These are phyloP conservation scores for Lasiosphaeriaceae sp. DNA, from an alignment of 495 filamentous ascomycete genomes.

Conservation along the genomic window DNA sequence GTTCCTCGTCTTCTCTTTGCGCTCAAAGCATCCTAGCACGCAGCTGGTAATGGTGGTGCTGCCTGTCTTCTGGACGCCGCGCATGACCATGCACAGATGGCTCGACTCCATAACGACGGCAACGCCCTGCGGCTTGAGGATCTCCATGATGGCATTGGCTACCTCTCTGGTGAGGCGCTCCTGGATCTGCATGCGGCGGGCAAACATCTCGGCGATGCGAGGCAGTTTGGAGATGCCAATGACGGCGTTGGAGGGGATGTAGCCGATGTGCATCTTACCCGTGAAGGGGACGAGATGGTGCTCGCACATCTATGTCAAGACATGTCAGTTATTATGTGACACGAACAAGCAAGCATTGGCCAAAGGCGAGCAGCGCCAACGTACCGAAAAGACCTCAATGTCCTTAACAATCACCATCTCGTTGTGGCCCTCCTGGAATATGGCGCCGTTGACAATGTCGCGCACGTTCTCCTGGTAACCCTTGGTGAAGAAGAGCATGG, in stretches of 20 bases:
- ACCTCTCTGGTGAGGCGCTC: conserved; percentile 95
- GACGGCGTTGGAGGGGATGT: conserved; percentile 81
- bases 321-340: too few species aligned
- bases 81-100: conserved; percentile 98
- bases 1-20: conserved; percentile 86
- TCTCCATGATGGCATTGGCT: conserved; percentile 86
- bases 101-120: conserved; percentile 96
- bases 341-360: too few species aligned
- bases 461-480: conserved; percentile 95
- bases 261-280: conserved; percentile 99
- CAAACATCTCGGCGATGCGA: conserved; percentile 96
- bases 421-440: conserved; percentile 96
- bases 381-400: conserved; percentile 72
- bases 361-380: too few species aligned
- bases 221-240: conserved; percentile 95
- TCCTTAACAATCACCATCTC: conserved; percentile 97
- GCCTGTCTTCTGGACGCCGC: conserved; percentile 85
- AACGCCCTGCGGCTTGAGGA: conserved; percentile 87
- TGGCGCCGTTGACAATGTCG: conserved; percentile 89
- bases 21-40: conserved; percentile 90
- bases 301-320: conserved; percentile 78
- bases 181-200: conserved; percentile 87
- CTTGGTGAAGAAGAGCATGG: conserved; percentile 97
- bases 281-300: conserved; percentile 97
- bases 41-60: conserved; percentile 90